These are phyloP conservation scores for Mycena vulgaris DNA, from an alignment of 768 basidiomycete genomes.

Conservation along the genomic window DNA sequence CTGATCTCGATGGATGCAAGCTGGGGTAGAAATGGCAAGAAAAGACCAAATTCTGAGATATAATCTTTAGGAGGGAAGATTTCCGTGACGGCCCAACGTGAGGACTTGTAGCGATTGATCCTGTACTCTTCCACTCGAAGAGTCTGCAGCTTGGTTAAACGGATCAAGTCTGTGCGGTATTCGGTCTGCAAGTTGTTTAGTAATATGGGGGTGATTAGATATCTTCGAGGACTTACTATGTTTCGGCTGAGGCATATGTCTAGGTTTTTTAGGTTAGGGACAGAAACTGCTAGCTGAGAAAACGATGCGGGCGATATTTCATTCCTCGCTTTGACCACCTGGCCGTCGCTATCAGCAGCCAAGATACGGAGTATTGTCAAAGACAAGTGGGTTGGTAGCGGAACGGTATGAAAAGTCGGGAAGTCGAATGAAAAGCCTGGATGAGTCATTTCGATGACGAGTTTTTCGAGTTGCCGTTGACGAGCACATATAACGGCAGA, in stretches of 20 bases:
- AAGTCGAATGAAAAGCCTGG: neutral
- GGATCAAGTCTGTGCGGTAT: neutral
- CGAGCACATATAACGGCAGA: neutral
- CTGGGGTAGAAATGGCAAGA: slow-evolving; percentile 1
- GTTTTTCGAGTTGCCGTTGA: slow-evolving; percentile 4
- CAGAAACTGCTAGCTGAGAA: neutral
- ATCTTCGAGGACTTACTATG: neutral
- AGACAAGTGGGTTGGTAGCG: neutral
- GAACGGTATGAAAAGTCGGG: neutral
- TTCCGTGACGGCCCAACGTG: neutral
- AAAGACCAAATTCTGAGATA: neutral
- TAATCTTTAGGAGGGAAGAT: neutral
- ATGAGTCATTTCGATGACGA: neutral
- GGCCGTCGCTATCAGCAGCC: neutral
- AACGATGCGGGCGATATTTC: slow-evolving; percentile 1
- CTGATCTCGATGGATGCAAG: neutral
- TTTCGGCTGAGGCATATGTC: neutral
- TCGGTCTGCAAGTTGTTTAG: neutral
- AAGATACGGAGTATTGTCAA: neutral
- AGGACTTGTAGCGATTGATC: neutral
- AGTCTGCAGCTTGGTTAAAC: neutral
- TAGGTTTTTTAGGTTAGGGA: slow-evolving; percentile 4
- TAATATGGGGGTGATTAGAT: neutral
- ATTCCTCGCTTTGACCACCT: neutral
- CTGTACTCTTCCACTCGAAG: slow-evolving; percentile 8